Conservation (phyloP, 1,139 yeast species). For the Kurtzmaniella quercitrusa region DNA sequence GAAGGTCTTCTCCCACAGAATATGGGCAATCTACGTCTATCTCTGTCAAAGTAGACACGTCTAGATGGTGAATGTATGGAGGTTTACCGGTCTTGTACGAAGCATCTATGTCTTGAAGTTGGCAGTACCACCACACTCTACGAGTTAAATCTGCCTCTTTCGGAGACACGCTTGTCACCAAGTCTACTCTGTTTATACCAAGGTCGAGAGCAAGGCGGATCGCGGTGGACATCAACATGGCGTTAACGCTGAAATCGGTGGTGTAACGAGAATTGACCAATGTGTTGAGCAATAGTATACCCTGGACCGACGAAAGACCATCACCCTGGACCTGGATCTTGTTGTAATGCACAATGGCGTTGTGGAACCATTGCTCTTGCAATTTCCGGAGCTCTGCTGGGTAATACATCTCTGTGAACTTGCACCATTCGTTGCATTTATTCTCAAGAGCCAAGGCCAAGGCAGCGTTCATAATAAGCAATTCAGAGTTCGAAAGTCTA, state of each 20-base stretch:
- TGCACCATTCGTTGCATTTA: conserved; percentile 3
- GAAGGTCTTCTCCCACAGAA: conserved; percentile 11
- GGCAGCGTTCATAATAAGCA: conserved; percentile 29
- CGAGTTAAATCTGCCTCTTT: conserved; percentile 12
- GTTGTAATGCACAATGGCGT: conserved; percentile 19
- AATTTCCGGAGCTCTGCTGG: conserved; percentile 4
- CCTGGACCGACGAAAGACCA: conserved; percentile 21
- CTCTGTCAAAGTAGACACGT: conserved; percentile 18
- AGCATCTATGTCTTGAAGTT: conserved; percentile 17
- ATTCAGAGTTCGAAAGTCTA: conserved; percentile 22
- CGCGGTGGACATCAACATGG: conserved; percentile 16
- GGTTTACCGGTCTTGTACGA: conserved; percentile 22
- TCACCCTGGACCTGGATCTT: conserved; percentile 17
- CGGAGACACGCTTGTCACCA: conserved; percentile 8
- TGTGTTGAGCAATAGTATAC: conserved; percentile 17
- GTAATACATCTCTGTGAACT: conserved; percentile 6
- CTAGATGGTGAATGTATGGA: conserved; percentile 11
- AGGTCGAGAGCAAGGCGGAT: conserved; percentile 19
- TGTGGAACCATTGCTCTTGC: conserved; percentile 12
- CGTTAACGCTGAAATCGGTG: conserved; percentile 21
- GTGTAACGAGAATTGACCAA: conserved; percentile 21
- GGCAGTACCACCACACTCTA: conserved; percentile 21
- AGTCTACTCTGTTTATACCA: conserved; percentile 17
- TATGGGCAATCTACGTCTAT: conserved; percentile 10
- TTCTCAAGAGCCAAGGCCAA: conserved; percentile 14